Evolutionary conservation across 331 rosid species (phyloP).

Genomic region (Phaseolus coccineus): DNA sequence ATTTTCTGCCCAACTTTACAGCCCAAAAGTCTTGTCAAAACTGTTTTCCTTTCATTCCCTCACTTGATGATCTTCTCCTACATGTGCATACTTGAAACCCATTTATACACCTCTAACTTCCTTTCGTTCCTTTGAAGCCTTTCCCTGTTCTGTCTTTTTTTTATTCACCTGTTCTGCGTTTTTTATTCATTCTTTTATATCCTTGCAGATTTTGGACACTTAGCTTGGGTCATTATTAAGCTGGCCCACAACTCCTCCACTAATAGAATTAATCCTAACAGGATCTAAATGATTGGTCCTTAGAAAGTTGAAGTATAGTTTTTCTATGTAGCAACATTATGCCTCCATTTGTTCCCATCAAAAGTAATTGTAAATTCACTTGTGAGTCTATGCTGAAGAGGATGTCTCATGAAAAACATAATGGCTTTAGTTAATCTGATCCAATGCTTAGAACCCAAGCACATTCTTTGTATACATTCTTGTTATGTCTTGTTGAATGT

Average conservation of each 20-base stretch:
- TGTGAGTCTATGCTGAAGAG: too few species aligned
- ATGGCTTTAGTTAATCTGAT: too few species aligned
- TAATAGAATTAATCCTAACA: neutral
- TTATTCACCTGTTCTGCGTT: neutral
- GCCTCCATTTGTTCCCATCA: too few species aligned
- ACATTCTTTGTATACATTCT: too few species aligned
- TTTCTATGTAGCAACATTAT: neutral
- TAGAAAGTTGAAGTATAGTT: neutral
- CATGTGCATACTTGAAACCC: neutral
- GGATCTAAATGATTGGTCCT: neutral
- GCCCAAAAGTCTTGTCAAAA: neutral
- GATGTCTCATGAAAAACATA: too few species aligned
- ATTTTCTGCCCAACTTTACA: neutral
- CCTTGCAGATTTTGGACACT: slow-evolving; percentile 3
- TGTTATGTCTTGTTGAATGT: too few species aligned
- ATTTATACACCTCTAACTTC: neutral
- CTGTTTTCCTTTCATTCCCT: neutral
- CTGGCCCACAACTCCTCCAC: neutral
- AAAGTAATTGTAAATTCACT: too few species aligned
- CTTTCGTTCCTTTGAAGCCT: neutral
- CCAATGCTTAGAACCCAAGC: too few species aligned
- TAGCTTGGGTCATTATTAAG: neutral
- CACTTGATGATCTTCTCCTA: neutral
- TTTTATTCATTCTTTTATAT: neutral
- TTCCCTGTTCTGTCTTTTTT: neutral